phyloP scores from a whole-genome alignment of 2,329 filamentous ascomycete genomes.

The Dactylellina parvicollis region DNA sequence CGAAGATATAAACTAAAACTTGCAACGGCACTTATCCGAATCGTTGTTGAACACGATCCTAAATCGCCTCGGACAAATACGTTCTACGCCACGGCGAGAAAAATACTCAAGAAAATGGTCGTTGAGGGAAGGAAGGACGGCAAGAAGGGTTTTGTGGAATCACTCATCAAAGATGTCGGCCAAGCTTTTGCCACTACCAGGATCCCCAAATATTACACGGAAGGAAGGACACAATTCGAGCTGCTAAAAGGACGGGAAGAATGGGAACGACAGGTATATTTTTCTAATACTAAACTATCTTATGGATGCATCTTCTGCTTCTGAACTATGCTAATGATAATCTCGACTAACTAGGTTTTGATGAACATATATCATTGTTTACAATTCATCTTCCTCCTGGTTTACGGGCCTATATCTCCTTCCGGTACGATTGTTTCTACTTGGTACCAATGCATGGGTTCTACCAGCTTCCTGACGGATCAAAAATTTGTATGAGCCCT shows the following conservation, averaged over 20 bases:
- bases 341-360: conserved; percentile 60
- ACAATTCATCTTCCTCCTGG: conserved; percentile 76
- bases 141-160: conserved; percentile 30
- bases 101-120: conserved; percentile 36
- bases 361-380: conserved; percentile 78
- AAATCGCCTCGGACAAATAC: conserved; percentile 17
- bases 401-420: conserved; percentile 70
- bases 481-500: conserved; percentile 49
- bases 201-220: conserved; percentile 19
- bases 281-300: no score
- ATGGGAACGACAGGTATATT: conserved; percentile 44
- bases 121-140: conserved; percentile 20
- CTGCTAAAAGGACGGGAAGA: conserved; percentile 19
- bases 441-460: conserved; percentile 79
- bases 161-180: conserved; percentile 31
- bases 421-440: conserved; percentile 70
- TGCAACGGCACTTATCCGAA: conserved; percentile 33
- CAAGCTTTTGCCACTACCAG: conserved; percentile 18
- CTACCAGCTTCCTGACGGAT: conserved; percentile 71
- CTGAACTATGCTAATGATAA: conserved; percentile 2
- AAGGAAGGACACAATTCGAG: conserved; percentile 8
- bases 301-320: no score
- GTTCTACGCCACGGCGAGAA: conserved; percentile 30
- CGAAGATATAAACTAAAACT: conserved; percentile 35
- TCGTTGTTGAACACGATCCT: conserved; percentile 28